Base-by-base conservation (phyloP, 306 rosid genomes). In the Begonia fuchsioides region DNA sequence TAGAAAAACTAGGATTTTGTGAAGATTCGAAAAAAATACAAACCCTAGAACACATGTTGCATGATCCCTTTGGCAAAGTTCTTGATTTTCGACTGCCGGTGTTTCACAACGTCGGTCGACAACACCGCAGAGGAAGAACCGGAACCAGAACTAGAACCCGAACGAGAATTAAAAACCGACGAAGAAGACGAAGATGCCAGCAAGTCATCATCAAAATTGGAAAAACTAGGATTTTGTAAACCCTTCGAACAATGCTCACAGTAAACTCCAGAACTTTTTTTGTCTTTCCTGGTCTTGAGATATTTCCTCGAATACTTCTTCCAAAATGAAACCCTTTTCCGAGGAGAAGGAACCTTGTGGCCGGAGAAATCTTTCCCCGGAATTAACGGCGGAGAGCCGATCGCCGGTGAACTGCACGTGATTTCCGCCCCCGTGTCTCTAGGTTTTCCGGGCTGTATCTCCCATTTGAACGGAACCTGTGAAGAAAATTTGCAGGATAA, bases 391-490 rank as follows among this genome's bases (percentile, higher is more conserved):
- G 66, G 66, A 46, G 66, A 58, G 35, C 20, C 39, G 12, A 61
- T 13, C 13, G 50, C 39, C 6, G 61, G 38, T 12, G 47, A 20
- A 20, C 1, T 3, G 32, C 32, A 52, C 6, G 38, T 11, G 1
- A 45, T 47, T 17, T 18, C 44, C n/a, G 46, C 32, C 6, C 47
- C 39, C 10, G 58, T 52, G 38, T 61, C 17, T 46, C 44, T 61
- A 47, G 67, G 60, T 3, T 43, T 62, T 49, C 60, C 67, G 15
- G 68, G 68, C 20, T 50, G 53, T n/a, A 45, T 32, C 53, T 63
- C 68, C 68, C 67, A 61, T 38, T 39, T 14, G 54, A 61, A 61
- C 10, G 67, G 67, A 10, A 54, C 43, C 15, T 44, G 48, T 45
- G 17, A 51, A 38, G 45, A 60, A 16, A 47, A 39, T 16, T 16